These are phyloP conservation scores for Fraxinus floribunda DNA, from an alignment of 305 asterid genomes.

Conservation along the genomic window DNA sequence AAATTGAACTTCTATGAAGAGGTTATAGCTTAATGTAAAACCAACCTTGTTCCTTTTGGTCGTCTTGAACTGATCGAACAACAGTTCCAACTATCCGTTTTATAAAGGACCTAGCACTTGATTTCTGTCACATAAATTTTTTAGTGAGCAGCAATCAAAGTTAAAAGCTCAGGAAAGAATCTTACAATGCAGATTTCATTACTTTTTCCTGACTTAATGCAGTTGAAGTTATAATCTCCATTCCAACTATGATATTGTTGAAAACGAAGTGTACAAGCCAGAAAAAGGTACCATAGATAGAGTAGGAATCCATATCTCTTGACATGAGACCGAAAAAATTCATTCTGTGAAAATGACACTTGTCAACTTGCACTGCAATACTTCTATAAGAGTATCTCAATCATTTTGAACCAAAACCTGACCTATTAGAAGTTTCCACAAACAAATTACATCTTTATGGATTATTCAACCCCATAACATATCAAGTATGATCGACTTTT, in stretches of 20 bases:
- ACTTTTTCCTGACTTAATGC: not conserved
- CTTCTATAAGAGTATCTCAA: not conserved
- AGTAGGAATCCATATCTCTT: conserved; percentile 4
- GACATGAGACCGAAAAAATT: not conserved
- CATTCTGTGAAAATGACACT: not conserved
- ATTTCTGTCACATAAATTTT: conserved; percentile 54
- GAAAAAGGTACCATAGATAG: conserved; percentile 5
- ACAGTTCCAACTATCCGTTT: conserved; percentile 89
- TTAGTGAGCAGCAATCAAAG: conserved; percentile 22
- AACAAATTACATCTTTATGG: not conserved
- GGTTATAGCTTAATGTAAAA: conserved; percentile 15
- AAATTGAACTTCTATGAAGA: conserved; percentile 8
- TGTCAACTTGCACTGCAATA: not conserved
- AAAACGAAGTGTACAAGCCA: not conserved
- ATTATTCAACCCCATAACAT: conserved; percentile 8
- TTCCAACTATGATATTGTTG: conserved; percentile 5
- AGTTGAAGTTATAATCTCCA: not conserved
- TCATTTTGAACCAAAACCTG: not conserved
- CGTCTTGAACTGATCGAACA: conserved; percentile 94
- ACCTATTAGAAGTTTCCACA: not conserved
- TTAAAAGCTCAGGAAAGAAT: conserved; percentile 15
- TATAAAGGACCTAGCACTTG: conserved; percentile 68
- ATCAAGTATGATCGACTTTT: not conserved
- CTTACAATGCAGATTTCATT: conserved; percentile 11
- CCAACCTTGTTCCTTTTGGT: conserved; percentile 91